Evolutionary conservation across 768 basidiomycete genomes (phyloP).

Genomic region (Lentinula guzmanii): DNA sequence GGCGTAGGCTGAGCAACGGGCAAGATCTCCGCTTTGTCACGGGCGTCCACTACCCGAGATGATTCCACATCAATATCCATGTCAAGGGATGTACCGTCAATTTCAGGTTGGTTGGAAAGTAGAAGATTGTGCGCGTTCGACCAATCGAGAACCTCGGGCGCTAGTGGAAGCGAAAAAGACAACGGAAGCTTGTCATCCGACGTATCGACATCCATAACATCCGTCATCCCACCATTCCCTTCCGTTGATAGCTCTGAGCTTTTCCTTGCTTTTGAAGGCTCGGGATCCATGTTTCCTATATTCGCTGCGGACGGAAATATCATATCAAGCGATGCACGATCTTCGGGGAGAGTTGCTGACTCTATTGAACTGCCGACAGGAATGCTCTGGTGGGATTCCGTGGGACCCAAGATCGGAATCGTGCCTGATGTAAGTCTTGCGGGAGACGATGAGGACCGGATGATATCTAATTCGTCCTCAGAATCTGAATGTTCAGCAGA

Average conservation of each 20-base stretch:
- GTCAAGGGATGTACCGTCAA: neutral
- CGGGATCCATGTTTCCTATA: neutral
- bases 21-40: neutral
- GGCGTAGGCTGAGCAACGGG: neutral
- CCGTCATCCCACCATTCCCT: neutral
- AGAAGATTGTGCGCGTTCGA: neutral
- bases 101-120: neutral
- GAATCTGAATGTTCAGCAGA: conserved; percentile 11
- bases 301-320: neutral
- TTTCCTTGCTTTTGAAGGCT: too few relatives aligned
- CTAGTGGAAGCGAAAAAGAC: neutral
- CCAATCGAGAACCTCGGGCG: neutral
- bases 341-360: neutral
- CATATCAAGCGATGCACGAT: neutral
- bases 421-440: neutral
- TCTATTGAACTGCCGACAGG: neutral
- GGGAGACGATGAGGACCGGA: conserved; percentile 20
- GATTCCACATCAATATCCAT: neutral
- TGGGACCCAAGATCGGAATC: neutral
- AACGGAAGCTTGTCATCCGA: neutral
- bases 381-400: neutral
- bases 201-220: neutral
- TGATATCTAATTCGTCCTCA: conserved; percentile 33
- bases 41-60: neutral
- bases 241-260: neutral